Percentiles rank a stretch among this genome's conserved stretches.
These are phyloP conservation scores for Bacterosira constricta DNA, from an alignment of 108 stramenopile genomes.

Conservation along the genomic window DNA sequence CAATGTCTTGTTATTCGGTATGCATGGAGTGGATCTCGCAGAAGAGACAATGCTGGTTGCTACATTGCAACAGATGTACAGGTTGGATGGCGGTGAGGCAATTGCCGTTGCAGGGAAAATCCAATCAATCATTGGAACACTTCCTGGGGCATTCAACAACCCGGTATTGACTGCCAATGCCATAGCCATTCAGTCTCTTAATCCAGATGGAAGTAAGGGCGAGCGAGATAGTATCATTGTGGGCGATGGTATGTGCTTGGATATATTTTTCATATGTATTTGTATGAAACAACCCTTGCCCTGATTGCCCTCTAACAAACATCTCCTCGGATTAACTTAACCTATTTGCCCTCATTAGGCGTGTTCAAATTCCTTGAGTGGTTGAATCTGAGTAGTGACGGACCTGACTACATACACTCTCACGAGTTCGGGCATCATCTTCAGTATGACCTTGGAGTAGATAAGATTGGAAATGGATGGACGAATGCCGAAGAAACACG, in stretches of 20 bases:
- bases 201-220: conserved; percentile 1
- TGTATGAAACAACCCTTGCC: too few species aligned
- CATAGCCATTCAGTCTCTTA: conserved; percentile 17
- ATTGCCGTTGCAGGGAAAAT: conserved; percentile 15
- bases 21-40: conserved; percentile 36
- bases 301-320: too few species aligned
- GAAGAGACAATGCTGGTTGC: conserved; percentile 11
- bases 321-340: too few species aligned
- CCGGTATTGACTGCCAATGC: conserved; percentile 39
- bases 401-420: conserved; percentile 39
- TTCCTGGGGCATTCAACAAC: conserved; percentile 37
- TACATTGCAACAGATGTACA: conserved; percentile 30
- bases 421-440: conserved; percentile 44
- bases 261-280: too few species aligned
- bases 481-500: conserved; percentile 15
- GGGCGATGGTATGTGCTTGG: conserved; percentile 43
- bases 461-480: neutral
- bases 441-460: conserved; percentile 32
- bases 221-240: conserved; percentile 34
- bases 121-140: conserved; percentile 12
- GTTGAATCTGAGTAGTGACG: conserved; percentile 14
- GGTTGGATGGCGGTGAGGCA: conserved; percentile 7
- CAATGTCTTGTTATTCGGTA: conserved; percentile 35
- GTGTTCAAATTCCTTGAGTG: conserved; percentile 35
- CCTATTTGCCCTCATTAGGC: too few species aligned